phyloP scores from a whole-genome alignment of 2,329 filamentous ascomycete species.

The Aaosphaeria pasadenensis region DNA sequence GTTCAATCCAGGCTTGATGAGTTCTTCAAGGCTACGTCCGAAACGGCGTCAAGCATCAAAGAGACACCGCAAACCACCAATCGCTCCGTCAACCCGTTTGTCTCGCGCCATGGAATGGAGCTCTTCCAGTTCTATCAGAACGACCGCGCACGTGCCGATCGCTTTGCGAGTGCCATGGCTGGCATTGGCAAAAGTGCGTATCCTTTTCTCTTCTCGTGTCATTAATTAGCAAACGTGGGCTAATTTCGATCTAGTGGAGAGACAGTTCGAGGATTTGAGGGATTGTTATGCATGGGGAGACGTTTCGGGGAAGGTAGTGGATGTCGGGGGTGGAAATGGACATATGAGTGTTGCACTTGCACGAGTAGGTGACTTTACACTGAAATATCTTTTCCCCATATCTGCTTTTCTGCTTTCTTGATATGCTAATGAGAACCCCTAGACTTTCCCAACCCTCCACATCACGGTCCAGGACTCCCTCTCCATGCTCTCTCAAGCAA shows the following conservation, averaged over 20 bases:
- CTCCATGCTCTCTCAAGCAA: conserved; percentile 3
- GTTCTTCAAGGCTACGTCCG: conserved; percentile 22
- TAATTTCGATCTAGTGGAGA: conserved; percentile 9
- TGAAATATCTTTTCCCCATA: too few species aligned
- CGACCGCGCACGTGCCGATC: conserved; percentile 15
- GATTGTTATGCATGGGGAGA: conserved; percentile 20
- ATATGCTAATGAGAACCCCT: too few species aligned
- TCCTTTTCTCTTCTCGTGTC: background rate
- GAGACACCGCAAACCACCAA: conserved; percentile 6
- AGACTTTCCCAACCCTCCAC: background rate
- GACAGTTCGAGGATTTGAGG: conserved; percentile 11
- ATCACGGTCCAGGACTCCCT: conserved; percentile 7
- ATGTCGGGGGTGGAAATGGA: conserved; percentile 27
- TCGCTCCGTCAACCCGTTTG: conserved; percentile 10
- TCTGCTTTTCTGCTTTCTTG: too few species aligned
- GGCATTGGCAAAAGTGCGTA: conserved; percentile 8
- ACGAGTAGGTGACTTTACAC: conserved; percentile 10
- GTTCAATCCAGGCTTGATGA: conserved; percentile 14
- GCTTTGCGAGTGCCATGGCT: conserved; percentile 30
- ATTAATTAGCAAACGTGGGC: too few species aligned
- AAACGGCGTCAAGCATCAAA: conserved; percentile 9
- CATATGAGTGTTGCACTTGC: conserved; percentile 20
- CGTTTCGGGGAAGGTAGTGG: conserved; percentile 24
- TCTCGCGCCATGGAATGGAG: conserved; percentile 10
- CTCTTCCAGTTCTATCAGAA: conserved; percentile 28